Percentiles rank a stretch among this genome's conserved stretches.
phyloP scores from a whole-genome alignment of 2,329 filamentous ascomycete genomes.

The Fusarium foetens region DNA sequence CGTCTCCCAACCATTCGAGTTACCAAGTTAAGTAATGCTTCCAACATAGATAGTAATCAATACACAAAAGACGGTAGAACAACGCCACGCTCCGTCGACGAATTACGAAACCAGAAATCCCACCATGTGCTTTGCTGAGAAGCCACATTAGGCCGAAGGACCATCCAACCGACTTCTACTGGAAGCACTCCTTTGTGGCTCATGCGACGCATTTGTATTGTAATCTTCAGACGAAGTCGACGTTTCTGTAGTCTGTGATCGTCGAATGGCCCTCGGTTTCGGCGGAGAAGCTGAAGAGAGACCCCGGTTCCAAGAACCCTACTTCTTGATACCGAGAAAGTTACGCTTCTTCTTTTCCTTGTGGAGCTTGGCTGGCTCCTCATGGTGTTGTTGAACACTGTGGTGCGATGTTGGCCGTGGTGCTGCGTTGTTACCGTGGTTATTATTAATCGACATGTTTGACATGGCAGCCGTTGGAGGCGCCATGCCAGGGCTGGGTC shows the following conservation, averaged over 20 bases:
- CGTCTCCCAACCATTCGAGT: not conserved
- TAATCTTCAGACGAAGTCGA: slow-evolving; percentile 22
- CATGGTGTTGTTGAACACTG: slow-evolving; percentile 29
- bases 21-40: not conserved
- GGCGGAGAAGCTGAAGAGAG: slow-evolving; percentile 22
- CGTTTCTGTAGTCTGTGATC: slow-evolving; percentile 27
- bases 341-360: slow-evolving; percentile 72
- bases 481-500: slow-evolving; percentile 41
- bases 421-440: slow-evolving; percentile 33
- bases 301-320: slow-evolving; percentile 47
- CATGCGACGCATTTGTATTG: not conserved
- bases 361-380: slow-evolving; percentile 54
- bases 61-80: slow-evolving; percentile 19
- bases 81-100: slow-evolving; percentile 37
- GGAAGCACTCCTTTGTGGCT: slow-evolving; percentile 10
- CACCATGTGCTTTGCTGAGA: slow-evolving; percentile 2
- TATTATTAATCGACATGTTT: slow-evolving; percentile 60
- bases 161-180: not conserved
- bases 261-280: slow-evolving; percentile 5
- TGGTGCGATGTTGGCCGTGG: slow-evolving; percentile 31
- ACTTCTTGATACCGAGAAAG: slow-evolving; percentile 70
- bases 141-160: slow-evolving; percentile 1
- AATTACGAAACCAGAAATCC: slow-evolving; percentile 23
- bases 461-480: slow-evolving; percentile 65
- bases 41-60: slow-evolving; percentile 13